Base-by-base conservation (phyloP, 2,329 filamentous ascomycete species). In the Colletotrichum destructivum region DNA sequence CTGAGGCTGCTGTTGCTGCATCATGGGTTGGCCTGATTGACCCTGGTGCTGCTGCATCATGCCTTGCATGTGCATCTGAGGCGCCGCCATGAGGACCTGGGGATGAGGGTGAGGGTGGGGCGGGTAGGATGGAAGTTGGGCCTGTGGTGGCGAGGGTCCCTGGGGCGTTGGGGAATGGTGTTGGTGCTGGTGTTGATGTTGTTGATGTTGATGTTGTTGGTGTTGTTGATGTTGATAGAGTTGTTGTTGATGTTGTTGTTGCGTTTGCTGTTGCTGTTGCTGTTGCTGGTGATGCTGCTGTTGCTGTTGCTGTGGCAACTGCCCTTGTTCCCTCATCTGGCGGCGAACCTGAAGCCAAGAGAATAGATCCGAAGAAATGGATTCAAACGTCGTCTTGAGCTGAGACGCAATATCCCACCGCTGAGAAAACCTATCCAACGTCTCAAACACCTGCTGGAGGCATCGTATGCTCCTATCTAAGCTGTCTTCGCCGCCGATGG, bases 391-490 rank as follows among this genome's bases (percentile, higher is more conserved):
- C 49, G 84, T 80, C 72, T 85, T 83, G n/a, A 91, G 82, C 70
- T 85, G 83, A 44, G 85, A 81, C 2, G 88, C 87, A 71, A 90
- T 85, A 4, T 86, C 85, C 90, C 90, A 92, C 2, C 89, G 83
- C 73, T 89, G 84, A 44, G 89, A 89, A 69, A 88, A 91, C n/a
- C 83, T 85, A 16, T 81, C 83, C 21, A 92, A 79, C 1, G 87
- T 89, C 71, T 88, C 83, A 4, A 84, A 83, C 9, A 90, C 87
- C 52, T 84, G 84, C 64, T 88, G 85, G 1, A 92, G 79, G 66
- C 88, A 89, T 38, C 83, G 82, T 16, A 91, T 75, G 71, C 89
- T 90, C 40, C 89, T 83, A 21, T 88, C 85, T 11, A 90, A 76
- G 71, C 89, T 89, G 69, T 89, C 85, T 6, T 84, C 81, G 4